phyloP scores from a whole-genome alignment of 805 yeast genomes.

The Candida ipomoeae region DNA sequence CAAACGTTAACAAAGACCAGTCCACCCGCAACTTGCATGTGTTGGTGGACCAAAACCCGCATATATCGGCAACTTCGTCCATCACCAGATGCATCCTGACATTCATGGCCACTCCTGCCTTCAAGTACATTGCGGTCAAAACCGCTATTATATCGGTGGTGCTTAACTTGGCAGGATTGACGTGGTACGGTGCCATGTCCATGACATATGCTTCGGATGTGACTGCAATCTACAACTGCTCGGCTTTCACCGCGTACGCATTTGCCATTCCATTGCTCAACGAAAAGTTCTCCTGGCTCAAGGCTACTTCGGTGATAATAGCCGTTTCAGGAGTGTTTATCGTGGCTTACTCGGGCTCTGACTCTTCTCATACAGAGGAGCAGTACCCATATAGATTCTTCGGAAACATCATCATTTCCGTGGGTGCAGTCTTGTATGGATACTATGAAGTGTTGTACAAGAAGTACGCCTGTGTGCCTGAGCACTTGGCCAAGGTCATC shows the following conservation, averaged over 20 bases:
- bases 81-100: conserved; percentile 28
- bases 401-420: conserved; percentile 67
- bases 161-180: conserved; percentile 68
- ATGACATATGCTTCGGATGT: conserved; percentile 79
- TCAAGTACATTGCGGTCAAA: conserved; percentile 43
- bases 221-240: conserved; percentile 86
- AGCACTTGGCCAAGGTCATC: conserved; percentile 39
- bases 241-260: conserved; percentile 83
- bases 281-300: conserved; percentile 61
- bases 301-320: conserved; percentile 61
- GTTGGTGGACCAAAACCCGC: conserved; percentile 36
- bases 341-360: conserved; percentile 64
- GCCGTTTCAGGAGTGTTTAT: conserved; percentile 74
- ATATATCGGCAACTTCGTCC: conserved; percentile 31
- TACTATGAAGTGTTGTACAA: conserved; percentile 82
- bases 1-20: conserved; percentile 34
- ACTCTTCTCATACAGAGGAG: conserved; percentile 16
- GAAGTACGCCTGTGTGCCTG: conserved; percentile 69
- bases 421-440: conserved; percentile 77
- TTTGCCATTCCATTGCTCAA: conserved; percentile 73
- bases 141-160: conserved; percentile 49
- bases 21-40: conserved; percentile 29
- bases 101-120: conserved; percentile 43
- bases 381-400: conserved; percentile 54
- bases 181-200: conserved; percentile 85